Base-by-base conservation (phyloP, 108 stramenopile genomes). In the Cyclotella choctawhatcheeana region DNA sequence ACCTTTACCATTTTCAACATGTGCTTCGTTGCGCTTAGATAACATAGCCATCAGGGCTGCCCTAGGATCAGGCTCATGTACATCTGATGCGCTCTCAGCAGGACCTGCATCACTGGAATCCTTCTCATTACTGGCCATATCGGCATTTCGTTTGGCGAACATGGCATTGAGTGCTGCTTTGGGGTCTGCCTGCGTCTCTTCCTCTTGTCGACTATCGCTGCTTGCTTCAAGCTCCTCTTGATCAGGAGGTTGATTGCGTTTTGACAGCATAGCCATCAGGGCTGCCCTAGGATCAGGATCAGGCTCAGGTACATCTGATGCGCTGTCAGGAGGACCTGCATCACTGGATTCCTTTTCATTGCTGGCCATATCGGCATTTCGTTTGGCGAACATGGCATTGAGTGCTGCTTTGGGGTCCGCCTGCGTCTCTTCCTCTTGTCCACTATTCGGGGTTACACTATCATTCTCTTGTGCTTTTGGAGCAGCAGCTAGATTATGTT, bases 151-250 rank as follows among this genome's bases (percentile, higher is more conserved):
- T 64, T 64, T 54, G 2, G 32, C 33, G 17, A 63, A 34, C 69
- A 61, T 71, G 48, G 45, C 33, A 32, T 43, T 64, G 34, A 64
- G 51, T 24, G 51, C 35, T 47, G 51, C 30, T 53, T 27, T 73
- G 43, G 67, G 67, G 56, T 68, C 51, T n/a, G 27, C 31, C 26
- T 61, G 14, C 24, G 29, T 13, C 2, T 76, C 48, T 67, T 67
- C 67, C 30, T 5, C 27, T 62, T 18, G 43, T n/a, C 34, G 22
- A 50, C 44, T 35, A 10, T 12, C 8, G 37, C 37, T 40, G 37
- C 8, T 40, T 40, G 37, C 37, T 40, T 40, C 37, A 40, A 10
- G 8, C 37, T 40, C 37, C 12, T 40, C 72, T 13, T 59, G 56
- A 69, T 47, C 74, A 37, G 22, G 2, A 52, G 51, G 51, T 3